Conservation (phyloP, 1,139 yeast genomes). For the Ogataea hybrid region DNA sequence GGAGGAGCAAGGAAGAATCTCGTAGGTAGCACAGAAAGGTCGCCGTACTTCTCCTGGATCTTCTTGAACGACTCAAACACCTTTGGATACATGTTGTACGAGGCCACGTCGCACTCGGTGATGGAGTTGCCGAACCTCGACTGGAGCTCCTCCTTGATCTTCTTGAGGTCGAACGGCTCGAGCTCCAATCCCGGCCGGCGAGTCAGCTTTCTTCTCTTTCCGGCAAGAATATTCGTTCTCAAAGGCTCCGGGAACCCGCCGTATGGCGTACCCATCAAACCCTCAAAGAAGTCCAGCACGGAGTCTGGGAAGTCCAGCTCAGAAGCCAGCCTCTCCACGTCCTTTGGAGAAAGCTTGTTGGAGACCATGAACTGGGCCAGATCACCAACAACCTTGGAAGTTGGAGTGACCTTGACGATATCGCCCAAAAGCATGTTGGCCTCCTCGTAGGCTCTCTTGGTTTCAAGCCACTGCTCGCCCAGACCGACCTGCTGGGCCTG, state of each 20-base stretch:
- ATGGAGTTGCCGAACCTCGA: constrained; percentile 56
- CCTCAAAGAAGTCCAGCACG: constrained; percentile 96
- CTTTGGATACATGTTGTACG: constrained; percentile 97
- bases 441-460: constrained; percentile 87
- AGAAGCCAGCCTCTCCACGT: constrained; percentile 80
- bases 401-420: constrained; percentile 96
- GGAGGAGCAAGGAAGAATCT: constrained; percentile 86
- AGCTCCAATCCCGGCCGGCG: constrained; percentile 89
- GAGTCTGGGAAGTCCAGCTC: constrained; percentile 98
- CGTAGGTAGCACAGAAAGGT: constrained; percentile 91
- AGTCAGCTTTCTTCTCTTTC: constrained; percentile 86
- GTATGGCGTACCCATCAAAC: constrained; percentile 98
- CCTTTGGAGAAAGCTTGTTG: constrained; percentile 81
- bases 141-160: constrained; percentile 68
- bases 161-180: constrained; percentile 74
- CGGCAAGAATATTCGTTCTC: constrained; percentile 81
- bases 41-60: constrained; percentile 78
- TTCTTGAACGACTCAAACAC: constrained; percentile 87
- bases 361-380: constrained; percentile 99
- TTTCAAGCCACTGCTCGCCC: constrained; percentile 94
- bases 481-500: constrained; percentile 99
- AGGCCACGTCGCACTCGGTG: constrained; percentile 86
- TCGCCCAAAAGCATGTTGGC: constrained; percentile 93
- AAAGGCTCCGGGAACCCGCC: constrained; percentile 99
- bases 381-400: constrained; percentile 98